These are phyloP conservation scores for Phytophthora nicotianae DNA, from an alignment of 352 stramenopile species.

Conservation along the genomic window DNA sequence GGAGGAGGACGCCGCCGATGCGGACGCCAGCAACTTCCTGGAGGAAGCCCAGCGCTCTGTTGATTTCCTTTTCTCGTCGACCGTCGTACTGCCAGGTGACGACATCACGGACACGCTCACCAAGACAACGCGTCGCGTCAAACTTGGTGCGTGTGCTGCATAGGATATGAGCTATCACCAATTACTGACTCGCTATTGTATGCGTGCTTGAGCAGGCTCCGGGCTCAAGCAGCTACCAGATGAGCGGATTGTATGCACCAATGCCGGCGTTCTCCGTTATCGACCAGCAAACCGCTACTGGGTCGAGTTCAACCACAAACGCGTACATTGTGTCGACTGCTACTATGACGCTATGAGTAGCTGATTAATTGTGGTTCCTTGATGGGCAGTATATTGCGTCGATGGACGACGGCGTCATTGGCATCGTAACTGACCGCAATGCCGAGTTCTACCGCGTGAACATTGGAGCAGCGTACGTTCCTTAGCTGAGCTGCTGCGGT, in stretches of 20 bases:
- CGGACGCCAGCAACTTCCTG: slow-evolving; percentile 63
- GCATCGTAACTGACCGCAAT: slow-evolving; percentile 94
- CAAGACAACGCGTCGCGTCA: slow-evolving; percentile 69
- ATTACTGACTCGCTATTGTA: slow-evolving; percentile 6
- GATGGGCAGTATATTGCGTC: slow-evolving; percentile 63
- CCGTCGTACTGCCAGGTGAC: slow-evolving; percentile 76
- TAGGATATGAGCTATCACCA: neutral
- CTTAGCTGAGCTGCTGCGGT: neutral
- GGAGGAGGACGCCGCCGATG: slow-evolving; percentile 36
- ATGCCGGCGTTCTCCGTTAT: slow-evolving; percentile 86
- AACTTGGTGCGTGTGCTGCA: slow-evolving; percentile 52
- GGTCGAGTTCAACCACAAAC: slow-evolving; percentile 89
- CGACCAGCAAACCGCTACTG: slow-evolving; percentile 89
- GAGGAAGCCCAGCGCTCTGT: slow-evolving; percentile 77
- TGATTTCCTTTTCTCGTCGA: slow-evolving; percentile 78
- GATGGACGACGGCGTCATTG: slow-evolving; percentile 93
- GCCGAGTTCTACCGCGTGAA: slow-evolving; percentile 96
- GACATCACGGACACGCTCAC: slow-evolving; percentile 82
- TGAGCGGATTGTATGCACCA: slow-evolving; percentile 76
- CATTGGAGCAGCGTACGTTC: slow-evolving; percentile 90
- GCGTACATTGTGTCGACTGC: slow-evolving; percentile 47
- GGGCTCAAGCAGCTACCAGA: slow-evolving; percentile 63
- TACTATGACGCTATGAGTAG: neutral
- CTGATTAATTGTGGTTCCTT: slow-evolving; percentile 15
- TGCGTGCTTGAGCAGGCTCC: slow-evolving; percentile 40